Evolutionary conservation across 2,329 filamentous ascomycete species (phyloP), one percentile per base, ranked within the genome.

Genomic region (Fusarium concolor): DNA sequence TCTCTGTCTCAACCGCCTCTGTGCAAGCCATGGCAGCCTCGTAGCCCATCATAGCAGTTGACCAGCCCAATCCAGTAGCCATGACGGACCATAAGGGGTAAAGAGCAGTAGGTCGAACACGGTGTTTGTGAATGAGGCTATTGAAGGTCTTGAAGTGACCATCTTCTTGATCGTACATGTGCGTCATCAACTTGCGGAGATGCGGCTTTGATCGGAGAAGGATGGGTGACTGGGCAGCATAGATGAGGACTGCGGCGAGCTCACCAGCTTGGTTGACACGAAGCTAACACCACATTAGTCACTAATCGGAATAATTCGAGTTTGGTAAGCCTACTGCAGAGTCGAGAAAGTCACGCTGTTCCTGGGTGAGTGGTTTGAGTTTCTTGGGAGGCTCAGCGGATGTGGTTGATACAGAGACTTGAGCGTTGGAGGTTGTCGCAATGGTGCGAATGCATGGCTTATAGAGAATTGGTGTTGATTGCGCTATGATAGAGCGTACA

Each of bases 21-120:
- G 96, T 98, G 78, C 96, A 99, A 14, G 96, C 96, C 96, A 99
- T 99, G 35, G 96, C 95, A 3, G 95, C 94, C 80, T 98, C 94
- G 47, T 93, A 88, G 1, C 96, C 94, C 85, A 99, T 86, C 41
- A 96, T 81, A 1, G 92, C 96, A 0, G 96, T 99, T 6, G 88
- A 86, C 94, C 96, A 97, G 18, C 96, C 96, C 10, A 99, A 81
- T 0, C 90, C 88, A 1, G 91, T 90, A 2, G 96, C 92, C 12
- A 94, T 88, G 10, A 89, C 84, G 42, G 90, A 88, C 96, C 96
- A 99, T 4, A 97, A 67, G 1, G 96, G 96, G 75, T 96, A 97
- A 83, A 99, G 91, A 14, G 91, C 92, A 1, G 96, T 97, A 0
- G 96, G 96, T 0, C 96, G 92, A 51, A 99, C 89, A 57, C 94